These are phyloP conservation scores for Talaromyces nanjingensis DNA, from an alignment of 495 filamentous ascomycete genomes.

Conservation along the genomic window DNA sequence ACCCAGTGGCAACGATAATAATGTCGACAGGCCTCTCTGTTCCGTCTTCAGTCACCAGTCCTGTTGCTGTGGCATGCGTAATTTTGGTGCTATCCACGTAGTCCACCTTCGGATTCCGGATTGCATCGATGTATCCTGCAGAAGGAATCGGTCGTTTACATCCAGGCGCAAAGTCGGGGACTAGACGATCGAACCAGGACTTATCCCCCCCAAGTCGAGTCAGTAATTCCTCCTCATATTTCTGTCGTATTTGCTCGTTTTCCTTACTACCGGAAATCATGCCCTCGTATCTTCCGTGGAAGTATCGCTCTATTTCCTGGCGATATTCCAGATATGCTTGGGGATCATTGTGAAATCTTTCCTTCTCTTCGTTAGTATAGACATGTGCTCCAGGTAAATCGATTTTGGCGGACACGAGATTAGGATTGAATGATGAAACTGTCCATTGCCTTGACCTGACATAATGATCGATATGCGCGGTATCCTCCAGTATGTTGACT, in stretches of 20 bases:
- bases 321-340: slow-evolving; percentile 2
- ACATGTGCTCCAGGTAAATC: background rate
- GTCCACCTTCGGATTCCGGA: slow-evolving; percentile 12
- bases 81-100: slow-evolving; percentile 11
- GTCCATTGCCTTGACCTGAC: slow-evolving; percentile 13
- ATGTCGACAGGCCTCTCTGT: slow-evolving; percentile 10
- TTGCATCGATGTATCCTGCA: slow-evolving; percentile 12
- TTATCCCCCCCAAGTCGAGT: background rate
- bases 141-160: slow-evolving; percentile 16
- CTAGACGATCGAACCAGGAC: slow-evolving; percentile 8
- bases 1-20: slow-evolving; percentile 14
- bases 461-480: slow-evolving; percentile 10
- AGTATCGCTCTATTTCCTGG: background rate
- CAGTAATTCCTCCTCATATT: slow-evolving; percentile 6
- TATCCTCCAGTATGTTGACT: slow-evolving; percentile 4
- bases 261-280: slow-evolving; percentile 5
- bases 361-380: slow-evolving; percentile 8
- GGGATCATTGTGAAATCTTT: background rate
- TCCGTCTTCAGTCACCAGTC: slow-evolving; percentile 8
- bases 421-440: slow-evolving; percentile 3
- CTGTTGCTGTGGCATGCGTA: slow-evolving; percentile 6
- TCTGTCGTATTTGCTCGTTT: slow-evolving; percentile 9
- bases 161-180: slow-evolving; percentile 13
- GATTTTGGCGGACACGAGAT: background rate
- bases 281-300: slow-evolving; percentile 2